A percentile compares a stretch with the other conserved stretches of the same genome.
phyloP scores from a whole-genome alignment of 805 yeast genomes.

The Debaryomyces maramus region DNA sequence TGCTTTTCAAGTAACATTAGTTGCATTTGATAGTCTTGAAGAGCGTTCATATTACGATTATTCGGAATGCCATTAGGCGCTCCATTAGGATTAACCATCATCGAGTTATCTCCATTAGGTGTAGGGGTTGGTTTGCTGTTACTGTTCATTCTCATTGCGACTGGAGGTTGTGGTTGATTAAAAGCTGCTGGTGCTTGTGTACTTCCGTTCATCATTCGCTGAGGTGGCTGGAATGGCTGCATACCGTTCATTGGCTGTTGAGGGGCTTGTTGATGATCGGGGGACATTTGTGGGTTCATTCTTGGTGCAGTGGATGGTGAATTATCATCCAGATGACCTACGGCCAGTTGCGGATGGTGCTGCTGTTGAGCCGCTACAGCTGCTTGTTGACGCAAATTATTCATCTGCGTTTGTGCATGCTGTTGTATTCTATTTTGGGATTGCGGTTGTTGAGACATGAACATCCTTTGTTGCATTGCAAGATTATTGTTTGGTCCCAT shows the following conservation, averaged over 20 bases:
- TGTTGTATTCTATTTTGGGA: conserved; percentile 39
- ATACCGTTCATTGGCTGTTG: conserved; percentile 14
- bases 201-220: conserved; percentile 10
- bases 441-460: conserved; percentile 22
- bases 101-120: not conserved
- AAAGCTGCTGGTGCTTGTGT: conserved; percentile 8
- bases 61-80: conserved; percentile 11
- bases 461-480: conserved; percentile 32
- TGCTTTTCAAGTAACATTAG: conserved; percentile 72
- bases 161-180: conserved; percentile 10
- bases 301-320: conserved; percentile 16
- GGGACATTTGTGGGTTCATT: conserved; percentile 14
- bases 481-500: conserved; percentile 16
- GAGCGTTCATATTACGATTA: conserved; percentile 49
- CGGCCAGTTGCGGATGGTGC: conserved; percentile 11
- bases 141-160: conserved; percentile 14
- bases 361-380: conserved; percentile 28
- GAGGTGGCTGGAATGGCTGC: conserved; percentile 11
- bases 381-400: conserved; percentile 47
- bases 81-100: conserved; percentile 1
- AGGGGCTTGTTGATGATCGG: conserved; percentile 16
- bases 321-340: conserved; percentile 11
- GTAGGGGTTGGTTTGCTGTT: conserved; percentile 3
- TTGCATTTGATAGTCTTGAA: conserved; percentile 82
- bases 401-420: conserved; percentile 52